These are phyloP conservation scores for Akanthomyces lecanii DNA, from an alignment of 2,329 filamentous ascomycete genomes.

Conservation along the genomic window DNA sequence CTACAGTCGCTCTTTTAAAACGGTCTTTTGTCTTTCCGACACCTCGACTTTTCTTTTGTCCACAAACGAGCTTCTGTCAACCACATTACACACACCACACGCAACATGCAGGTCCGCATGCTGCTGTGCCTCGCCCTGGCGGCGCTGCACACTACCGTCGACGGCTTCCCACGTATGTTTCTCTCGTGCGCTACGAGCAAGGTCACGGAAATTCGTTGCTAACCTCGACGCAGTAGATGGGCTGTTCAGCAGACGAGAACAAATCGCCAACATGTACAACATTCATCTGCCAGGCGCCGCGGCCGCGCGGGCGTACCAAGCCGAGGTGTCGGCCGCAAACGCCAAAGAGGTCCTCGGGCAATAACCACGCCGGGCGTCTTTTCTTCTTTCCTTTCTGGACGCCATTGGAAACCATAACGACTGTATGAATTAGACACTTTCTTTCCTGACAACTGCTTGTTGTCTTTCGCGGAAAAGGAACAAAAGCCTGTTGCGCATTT, in stretches of 20 bases:
- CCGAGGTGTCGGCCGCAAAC: neutral
- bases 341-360: conserved; percentile 2
- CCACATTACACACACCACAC: neutral
- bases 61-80: no score
- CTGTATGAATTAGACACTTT: neutral
- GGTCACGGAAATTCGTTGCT: neutral
- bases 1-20: no score
- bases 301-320: neutral
- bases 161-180: neutral
- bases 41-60: no score
- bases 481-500: neutral
- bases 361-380: neutral
- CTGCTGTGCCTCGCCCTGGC: conserved; percentile 9
- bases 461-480: no score
- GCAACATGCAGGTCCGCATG: conserved; percentile 1
- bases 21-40: no score
- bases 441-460: neutral
- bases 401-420: neutral
- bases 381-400: neutral
- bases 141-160: conserved; percentile 1
- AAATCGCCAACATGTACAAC: neutral
- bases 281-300: conserved; percentile 1
- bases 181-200: neutral
- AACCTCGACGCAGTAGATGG: neutral
- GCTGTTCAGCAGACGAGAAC: neutral